Base-by-base conservation (phyloP, 306 rosid species). In the Trichosanthes truncata region DNA sequence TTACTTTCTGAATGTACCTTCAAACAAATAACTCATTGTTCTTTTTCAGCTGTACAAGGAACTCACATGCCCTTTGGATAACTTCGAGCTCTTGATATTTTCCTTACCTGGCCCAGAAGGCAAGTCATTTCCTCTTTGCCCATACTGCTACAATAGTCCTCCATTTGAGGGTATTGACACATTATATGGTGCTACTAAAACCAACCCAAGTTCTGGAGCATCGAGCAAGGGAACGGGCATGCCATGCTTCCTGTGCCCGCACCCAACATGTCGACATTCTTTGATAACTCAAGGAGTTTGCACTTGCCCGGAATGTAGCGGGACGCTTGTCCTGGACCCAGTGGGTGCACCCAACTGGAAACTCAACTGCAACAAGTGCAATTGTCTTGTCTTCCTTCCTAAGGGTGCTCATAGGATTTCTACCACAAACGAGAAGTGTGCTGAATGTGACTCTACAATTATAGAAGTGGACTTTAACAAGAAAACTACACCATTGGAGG, bases 281-380 rank as follows among this genome's bases (percentile, higher is more conserved):
- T 77, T 92, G 79, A 91, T 90, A 82, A 76, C 91, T 48, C 97
- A 88, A 84, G 92, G 98, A 81, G 97, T 94, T 26, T 92, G 98
- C 80, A 95, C 95, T 81, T 94, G 97, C 82, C 98, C 98, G 0
- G 98, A 94, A 81, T 94, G 98, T 80, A 90, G 91, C 36, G 98
- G 98, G 60, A 91, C 97, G 9, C 97, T 94, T 45, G 90, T 91
- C 82, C 88, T 94, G 74, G 97, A 94, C 79, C 98, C 97, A 2
- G 60, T 94, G 38, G 90, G 98, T 80, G 91, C 97, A 78, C 97
- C 98, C 81, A 94, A 89, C 81, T 91, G 98, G 98, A 87, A 89
- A 20, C 95, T 94, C 23, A 55, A 86, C 76, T 94, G 98, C 91
- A 94, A 94, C 29, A 87, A 84, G 87, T 92, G 98, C 87, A 92